Conservation (phyloP, 148 eudicot genomes). For the Camellia lanceoleosa region DNA sequence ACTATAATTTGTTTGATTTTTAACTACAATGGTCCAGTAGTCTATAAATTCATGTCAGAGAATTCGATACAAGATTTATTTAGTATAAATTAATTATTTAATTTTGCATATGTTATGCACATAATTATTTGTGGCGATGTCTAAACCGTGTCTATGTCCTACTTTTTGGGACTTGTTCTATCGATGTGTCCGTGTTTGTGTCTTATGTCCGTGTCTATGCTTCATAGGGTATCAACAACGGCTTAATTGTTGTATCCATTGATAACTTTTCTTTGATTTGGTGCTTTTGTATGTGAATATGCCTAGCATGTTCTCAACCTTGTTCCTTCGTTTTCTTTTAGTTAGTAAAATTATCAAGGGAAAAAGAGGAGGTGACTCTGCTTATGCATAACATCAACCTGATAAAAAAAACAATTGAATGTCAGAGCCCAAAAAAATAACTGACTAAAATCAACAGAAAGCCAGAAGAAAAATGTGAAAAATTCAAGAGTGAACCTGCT, state of each 20-base stretch:
- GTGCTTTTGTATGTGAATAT: not conserved
- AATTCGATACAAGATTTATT: too few relatives aligned
- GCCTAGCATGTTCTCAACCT: not conserved
- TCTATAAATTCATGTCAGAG: too few relatives aligned
- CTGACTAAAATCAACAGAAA: constrained; percentile 15
- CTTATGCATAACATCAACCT: not conserved
- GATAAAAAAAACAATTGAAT: not conserved
- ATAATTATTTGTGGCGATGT: too few relatives aligned
- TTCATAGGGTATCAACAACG: not conserved
- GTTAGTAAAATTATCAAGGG: not conserved
- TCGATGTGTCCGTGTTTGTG: too few relatives aligned
- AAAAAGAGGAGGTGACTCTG: not conserved
- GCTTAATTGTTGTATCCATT: not conserved
- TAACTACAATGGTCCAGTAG: too few relatives aligned
- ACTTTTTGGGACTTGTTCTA: too few relatives aligned
- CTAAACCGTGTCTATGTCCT: too few relatives aligned
- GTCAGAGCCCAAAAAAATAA: not conserved
- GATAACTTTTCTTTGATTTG: not conserved
- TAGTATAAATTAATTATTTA: too few relatives aligned
- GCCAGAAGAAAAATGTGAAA: constrained; percentile 6
- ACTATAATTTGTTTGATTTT: too few relatives aligned
- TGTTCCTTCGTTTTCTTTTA: not conserved
- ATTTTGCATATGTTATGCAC: too few relatives aligned
- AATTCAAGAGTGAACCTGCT: constrained; percentile 34
- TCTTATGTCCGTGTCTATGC: too few relatives aligned